phyloP scores from a whole-genome alignment of 1,284 basidiomycete species.

The Athelia sp. region DNA sequence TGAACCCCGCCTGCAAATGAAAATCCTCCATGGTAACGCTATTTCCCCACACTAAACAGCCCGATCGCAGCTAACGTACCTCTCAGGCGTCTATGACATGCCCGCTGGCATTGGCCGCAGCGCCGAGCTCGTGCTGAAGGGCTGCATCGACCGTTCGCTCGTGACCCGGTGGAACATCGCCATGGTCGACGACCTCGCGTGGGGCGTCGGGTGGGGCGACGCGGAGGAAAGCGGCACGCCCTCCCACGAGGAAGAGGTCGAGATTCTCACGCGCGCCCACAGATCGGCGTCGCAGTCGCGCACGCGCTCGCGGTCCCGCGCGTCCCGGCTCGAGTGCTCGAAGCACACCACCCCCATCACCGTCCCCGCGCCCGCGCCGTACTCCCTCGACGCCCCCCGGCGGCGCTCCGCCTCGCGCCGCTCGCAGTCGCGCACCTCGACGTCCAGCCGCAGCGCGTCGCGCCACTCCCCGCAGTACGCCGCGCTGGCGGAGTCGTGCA shows the following conservation, averaged over 20 bases:
- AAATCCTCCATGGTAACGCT: conserved; percentile 77
- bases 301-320: conserved; percentile 16
- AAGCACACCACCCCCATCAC: not conserved
- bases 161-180: conserved; percentile 67
- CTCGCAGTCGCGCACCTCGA: conserved; percentile 33
- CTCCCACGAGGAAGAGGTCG: conserved; percentile 22
- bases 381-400: conserved; percentile 25
- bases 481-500: conserved; percentile 11
- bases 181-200: conserved; percentile 72
- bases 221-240: conserved; percentile 34
- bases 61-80: conserved; percentile 7
- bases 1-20: conserved; percentile 86
- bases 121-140: conserved; percentile 67
- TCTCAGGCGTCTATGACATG: conserved; percentile 52
- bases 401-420: conserved; percentile 32
- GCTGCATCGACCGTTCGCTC: conserved; percentile 66
- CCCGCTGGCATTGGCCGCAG: conserved; percentile 60
- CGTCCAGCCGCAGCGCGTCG: conserved; percentile 22
- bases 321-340: conserved; percentile 6
- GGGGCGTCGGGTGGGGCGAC: conserved; percentile 73
- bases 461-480: conserved; percentile 14
- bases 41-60: conserved; percentile 2
- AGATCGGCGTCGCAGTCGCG: not conserved
- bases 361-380: conserved; percentile 3
- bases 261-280: conserved; percentile 17